Conservation (phyloP, 805 yeast species). For the Kluyveromyces aestuarii region DNA sequence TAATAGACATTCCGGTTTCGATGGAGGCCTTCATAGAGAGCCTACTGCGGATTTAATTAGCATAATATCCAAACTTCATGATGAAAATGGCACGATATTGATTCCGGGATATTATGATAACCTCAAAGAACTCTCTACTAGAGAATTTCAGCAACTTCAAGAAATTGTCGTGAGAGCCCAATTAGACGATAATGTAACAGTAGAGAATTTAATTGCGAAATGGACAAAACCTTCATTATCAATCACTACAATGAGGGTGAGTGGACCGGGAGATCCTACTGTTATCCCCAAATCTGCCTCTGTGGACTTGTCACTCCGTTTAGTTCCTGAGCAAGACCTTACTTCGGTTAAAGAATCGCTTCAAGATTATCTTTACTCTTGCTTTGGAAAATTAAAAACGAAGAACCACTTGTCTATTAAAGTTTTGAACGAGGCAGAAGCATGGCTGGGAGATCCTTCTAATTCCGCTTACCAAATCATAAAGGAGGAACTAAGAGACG, state of each 20-base stretch:
- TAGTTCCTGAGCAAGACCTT: constrained; percentile 82
- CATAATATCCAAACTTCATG: constrained; percentile 53
- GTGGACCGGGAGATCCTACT: constrained; percentile 85
- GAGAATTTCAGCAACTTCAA: constrained; percentile 53
- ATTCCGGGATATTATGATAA: constrained; percentile 67
- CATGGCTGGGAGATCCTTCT: constrained; percentile 87
- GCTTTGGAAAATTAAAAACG: constrained; percentile 44
- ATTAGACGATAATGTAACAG: constrained; percentile 21
- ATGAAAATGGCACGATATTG: constrained; percentile 43
- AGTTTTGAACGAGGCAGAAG: constrained; percentile 81
- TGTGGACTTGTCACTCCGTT: constrained; percentile 71
- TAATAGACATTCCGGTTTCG: constrained; percentile 93
- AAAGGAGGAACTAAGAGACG: constrained; percentile 47
- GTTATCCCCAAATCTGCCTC: constrained; percentile 79
- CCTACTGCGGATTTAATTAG: constrained; percentile 83
- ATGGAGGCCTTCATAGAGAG: constrained; percentile 85
- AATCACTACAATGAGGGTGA: constrained; percentile 71
- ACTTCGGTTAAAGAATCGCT: constrained; percentile 45
- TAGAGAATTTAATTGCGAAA: constrained; percentile 55
- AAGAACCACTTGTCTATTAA: constrained; percentile 53
- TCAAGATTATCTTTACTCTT: constrained; percentile 34
- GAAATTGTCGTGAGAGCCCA: constrained; percentile 42
- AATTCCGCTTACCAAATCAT: constrained; percentile 67
- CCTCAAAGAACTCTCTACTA: constrained; percentile 46
- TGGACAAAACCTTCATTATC: constrained; percentile 92